Evolutionary conservation across 2,329 filamentous ascomycete species (phyloP).

Genomic region (Beauveria scarabaeidicola): DNA sequence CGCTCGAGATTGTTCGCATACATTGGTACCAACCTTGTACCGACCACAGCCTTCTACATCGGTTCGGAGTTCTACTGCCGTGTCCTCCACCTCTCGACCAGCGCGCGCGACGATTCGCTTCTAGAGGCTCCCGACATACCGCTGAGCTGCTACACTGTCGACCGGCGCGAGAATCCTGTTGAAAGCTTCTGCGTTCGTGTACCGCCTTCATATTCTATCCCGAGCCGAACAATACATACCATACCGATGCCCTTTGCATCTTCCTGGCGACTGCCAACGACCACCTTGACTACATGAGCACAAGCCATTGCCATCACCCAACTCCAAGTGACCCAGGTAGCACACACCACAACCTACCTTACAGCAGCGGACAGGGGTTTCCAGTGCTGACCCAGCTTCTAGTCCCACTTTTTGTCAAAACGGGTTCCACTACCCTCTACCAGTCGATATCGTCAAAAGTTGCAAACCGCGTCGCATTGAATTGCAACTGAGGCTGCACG

Average conservation of each 20-base stretch:
- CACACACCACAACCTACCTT: neutral
- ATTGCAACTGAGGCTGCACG: neutral
- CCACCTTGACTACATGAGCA: neutral
- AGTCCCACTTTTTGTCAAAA: slow-evolving; percentile 2
- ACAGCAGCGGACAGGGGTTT: slow-evolving; percentile 4
- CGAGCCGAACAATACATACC: neutral
- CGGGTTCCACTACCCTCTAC: neutral
- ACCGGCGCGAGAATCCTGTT: neutral
- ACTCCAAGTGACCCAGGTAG: neutral
- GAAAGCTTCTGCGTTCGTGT: neutral
- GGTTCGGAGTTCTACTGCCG: neutral
- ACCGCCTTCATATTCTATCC: neutral
- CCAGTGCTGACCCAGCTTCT: slow-evolving; percentile 8
- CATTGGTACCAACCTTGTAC: neutral
- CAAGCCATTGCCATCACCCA: neutral
- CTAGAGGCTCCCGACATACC: neutral
- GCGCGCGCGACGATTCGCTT: neutral
- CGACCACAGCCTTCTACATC: neutral
- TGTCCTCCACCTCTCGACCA: neutral
- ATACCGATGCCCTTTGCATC: neutral
- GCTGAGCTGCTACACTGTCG: neutral
- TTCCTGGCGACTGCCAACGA: neutral
- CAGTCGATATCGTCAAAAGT: neutral
- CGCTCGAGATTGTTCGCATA: neutral
- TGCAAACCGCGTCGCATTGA: neutral